These are phyloP conservation scores for Ophiocordyceps unilateralis DNA, from an alignment of 2,329 filamentous ascomycete species.

Conservation along the genomic window DNA sequence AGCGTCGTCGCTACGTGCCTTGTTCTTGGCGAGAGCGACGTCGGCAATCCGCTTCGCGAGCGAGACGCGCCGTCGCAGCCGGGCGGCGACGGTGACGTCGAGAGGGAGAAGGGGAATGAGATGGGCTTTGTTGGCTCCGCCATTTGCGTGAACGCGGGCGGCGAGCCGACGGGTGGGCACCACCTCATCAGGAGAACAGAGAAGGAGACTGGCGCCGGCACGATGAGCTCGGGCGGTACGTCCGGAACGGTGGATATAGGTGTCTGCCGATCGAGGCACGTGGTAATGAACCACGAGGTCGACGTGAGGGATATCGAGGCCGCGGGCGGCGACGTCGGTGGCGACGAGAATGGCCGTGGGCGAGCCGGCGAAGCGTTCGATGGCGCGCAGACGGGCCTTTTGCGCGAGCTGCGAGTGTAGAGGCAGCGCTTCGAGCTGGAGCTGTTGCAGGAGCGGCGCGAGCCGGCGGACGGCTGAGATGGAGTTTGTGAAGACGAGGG, in stretches of 20 bases:
- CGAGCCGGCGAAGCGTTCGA: slow-evolving; percentile 69
- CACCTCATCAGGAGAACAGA: slow-evolving; percentile 86
- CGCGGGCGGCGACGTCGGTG: slow-evolving; percentile 84
- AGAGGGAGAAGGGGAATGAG: slow-evolving; percentile 69
- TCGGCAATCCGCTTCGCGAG: slow-evolving; percentile 84
- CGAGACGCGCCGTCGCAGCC: slow-evolving; percentile 59
- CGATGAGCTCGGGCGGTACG: slow-evolving; percentile 74
- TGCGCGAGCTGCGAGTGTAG: slow-evolving; percentile 92
- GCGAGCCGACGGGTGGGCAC: slow-evolving; percentile 67
- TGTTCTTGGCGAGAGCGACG: slow-evolving; percentile 69
- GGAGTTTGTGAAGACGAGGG: slow-evolving; percentile 88
- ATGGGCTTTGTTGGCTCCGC: slow-evolving; percentile 29
- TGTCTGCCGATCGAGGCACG: slow-evolving; percentile 76
- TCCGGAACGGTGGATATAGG: slow-evolving; percentile 89
- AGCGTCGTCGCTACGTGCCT: slow-evolving; percentile 64
- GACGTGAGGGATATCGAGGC: slow-evolving; percentile 81
- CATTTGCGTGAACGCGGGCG: slow-evolving; percentile 63
- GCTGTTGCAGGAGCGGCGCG: slow-evolving; percentile 65
- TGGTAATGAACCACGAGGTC: slow-evolving; percentile 92
- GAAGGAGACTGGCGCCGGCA: slow-evolving; percentile 65
- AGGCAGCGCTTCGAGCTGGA: slow-evolving; percentile 58
- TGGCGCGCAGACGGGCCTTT: slow-evolving; percentile 81
- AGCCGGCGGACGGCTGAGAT: slow-evolving; percentile 83
- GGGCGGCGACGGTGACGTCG: slow-evolving; percentile 59
- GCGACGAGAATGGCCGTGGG: slow-evolving; percentile 62